phyloP scores from a whole-genome alignment of 2,329 filamentous ascomycete species.

The Fusarium sp. region DNA sequence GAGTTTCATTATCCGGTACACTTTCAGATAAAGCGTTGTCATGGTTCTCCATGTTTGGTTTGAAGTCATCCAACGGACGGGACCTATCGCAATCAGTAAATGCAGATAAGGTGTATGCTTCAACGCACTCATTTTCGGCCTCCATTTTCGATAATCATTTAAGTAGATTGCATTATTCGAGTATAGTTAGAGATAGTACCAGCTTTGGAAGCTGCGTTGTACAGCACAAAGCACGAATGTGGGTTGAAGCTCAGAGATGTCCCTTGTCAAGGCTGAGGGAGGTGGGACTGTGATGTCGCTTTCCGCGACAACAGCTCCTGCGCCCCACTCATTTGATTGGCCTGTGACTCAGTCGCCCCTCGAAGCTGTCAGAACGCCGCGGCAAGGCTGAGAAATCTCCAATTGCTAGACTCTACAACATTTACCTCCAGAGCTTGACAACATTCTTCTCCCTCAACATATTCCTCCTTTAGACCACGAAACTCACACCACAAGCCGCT shows the following conservation, averaged over 20 bases:
- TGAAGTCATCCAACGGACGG: conserved; percentile 23
- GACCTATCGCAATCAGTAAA: conserved; percentile 35
- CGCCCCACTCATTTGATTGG: conserved; percentile 40
- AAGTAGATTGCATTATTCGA: background rate
- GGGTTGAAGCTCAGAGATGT: conserved; percentile 6
- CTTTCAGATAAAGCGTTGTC: conserved; percentile 1
- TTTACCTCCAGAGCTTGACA: conserved; percentile 10
- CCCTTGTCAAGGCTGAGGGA: conserved; percentile 46
- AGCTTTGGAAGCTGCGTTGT: background rate
- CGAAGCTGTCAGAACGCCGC: conserved; percentile 41
- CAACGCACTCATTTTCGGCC: conserved; percentile 37
- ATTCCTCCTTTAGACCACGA: background rate
- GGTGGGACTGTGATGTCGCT: conserved; percentile 34
- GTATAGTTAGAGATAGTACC: background rate
- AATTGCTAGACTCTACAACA: conserved; percentile 35
- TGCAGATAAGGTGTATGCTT: background rate
- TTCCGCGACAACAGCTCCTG: conserved; percentile 29
- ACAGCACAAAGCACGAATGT: background rate
- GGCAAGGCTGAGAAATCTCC: conserved; percentile 61
- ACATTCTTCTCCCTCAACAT: conserved; percentile 11
- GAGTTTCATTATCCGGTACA: conserved; percentile 12
- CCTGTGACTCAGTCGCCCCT: conserved; percentile 15
- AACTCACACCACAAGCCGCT: background rate
- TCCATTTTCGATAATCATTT: conserved; percentile 22
- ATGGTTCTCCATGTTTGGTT: conserved; percentile 2